phyloP scores from a whole-genome alignment of 2,329 filamentous ascomycete genomes.

The Sporothrix sp. region DNA sequence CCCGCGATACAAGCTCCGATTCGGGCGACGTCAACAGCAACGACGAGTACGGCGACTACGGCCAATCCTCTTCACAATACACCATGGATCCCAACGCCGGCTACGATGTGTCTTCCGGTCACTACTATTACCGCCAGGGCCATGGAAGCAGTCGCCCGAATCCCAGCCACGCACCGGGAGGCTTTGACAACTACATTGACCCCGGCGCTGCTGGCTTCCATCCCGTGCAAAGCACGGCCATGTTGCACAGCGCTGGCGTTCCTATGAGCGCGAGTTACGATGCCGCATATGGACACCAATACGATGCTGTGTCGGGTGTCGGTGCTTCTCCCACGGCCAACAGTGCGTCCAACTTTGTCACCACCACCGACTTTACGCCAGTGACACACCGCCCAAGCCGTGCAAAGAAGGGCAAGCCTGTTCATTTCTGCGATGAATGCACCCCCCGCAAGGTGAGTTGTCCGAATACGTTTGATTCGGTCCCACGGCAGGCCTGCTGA shows the following conservation, averaged over 20 bases:
- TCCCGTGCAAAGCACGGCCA: not conserved
- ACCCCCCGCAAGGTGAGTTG: slow-evolving; percentile 13
- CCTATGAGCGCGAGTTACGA: not conserved
- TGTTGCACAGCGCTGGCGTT: not conserved
- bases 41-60: not conserved
- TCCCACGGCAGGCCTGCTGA: slow-evolving; percentile 15
- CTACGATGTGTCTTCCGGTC: not conserved
- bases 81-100: not conserved
- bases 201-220: not conserved
- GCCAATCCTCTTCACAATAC: not conserved
- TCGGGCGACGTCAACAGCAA: not conserved
- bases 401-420: slow-evolving; percentile 16
- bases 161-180: not conserved
- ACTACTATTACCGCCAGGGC: not conserved
- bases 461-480: slow-evolving; percentile 15
- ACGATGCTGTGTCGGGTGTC: not conserved
- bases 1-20: too few relatives aligned
- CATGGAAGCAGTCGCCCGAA: too few relatives aligned
- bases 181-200: not conserved
- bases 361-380: not conserved
- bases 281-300: not conserved
- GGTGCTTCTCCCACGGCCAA: too few relatives aligned
- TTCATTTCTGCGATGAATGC: slow-evolving; percentile 15
- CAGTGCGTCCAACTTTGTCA: too few relatives aligned
- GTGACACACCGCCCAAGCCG: slow-evolving; percentile 12